A percentile compares a stretch with the other conserved stretches of the same genome.
Conservation (phyloP, 768 basidiomycete genomes). For the Leucocoprinus leucothites region DNA sequence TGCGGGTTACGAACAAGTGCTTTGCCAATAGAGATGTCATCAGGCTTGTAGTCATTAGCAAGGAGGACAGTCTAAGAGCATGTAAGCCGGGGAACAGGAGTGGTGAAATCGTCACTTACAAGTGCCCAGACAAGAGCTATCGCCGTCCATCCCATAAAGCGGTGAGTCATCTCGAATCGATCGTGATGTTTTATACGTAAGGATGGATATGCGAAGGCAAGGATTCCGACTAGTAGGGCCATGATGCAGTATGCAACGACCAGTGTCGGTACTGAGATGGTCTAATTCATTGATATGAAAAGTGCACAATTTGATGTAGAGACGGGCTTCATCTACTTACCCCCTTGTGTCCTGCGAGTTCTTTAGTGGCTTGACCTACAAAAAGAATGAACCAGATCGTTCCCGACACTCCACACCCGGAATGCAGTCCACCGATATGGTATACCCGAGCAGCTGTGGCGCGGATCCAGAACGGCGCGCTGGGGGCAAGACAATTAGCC, state of each 20-base stretch:
- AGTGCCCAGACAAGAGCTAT: conserved; percentile 10
- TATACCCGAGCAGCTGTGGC: conserved; percentile 47
- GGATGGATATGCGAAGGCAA: conserved; percentile 45
- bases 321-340: conserved; percentile 24
- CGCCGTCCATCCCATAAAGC: conserved; percentile 38
- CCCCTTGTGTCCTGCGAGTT: conserved; percentile 23
- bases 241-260: conserved; percentile 37
- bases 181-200: conserved; percentile 48
- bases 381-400: conserved; percentile 52
- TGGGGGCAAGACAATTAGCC: too few relatives aligned
- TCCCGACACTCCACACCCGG: conserved; percentile 49
- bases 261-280: conserved; percentile 14
- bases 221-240: conserved; percentile 43
- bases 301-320: conserved; percentile 24
- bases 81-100: background rate
- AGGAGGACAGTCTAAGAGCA: conserved; percentile 10
- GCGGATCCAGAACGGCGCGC: conserved; percentile 36
- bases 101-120: background rate
- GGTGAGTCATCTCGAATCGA: conserved; percentile 50
- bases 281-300: background rate
- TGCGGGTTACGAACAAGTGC: conserved; percentile 44
- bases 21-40: conserved; percentile 31
- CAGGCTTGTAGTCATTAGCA: conserved; percentile 28
- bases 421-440: conserved; percentile 55
- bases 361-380: conserved; percentile 38